phyloP scores from a whole-genome alignment of 169 alveolate genomes.

The Perkinsus olseni region DNA sequence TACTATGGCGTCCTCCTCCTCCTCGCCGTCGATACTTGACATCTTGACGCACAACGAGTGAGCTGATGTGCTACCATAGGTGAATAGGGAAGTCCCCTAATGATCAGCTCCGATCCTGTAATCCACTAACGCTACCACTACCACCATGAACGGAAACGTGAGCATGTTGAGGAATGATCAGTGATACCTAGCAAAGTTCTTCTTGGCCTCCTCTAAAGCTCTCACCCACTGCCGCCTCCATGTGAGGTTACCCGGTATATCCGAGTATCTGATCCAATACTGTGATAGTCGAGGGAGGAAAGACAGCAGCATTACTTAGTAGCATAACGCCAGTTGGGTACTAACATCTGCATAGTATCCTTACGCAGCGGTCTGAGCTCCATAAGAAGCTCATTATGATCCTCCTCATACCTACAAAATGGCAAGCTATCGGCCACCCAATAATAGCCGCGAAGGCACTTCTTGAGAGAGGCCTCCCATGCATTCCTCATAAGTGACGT shows the following conservation, averaged over 20 bases:
- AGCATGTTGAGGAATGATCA: background rate
- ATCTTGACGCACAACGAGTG: too few relatives aligned
- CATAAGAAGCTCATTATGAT: constrained; percentile 14
- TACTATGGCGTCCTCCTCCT: too few relatives aligned
- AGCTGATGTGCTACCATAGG: too few relatives aligned
- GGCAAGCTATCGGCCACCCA: background rate
- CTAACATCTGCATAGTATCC: constrained; percentile 26
- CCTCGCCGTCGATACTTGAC: too few relatives aligned
- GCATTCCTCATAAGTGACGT: constrained; percentile 3
- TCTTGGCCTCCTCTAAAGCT: constrained; percentile 15
- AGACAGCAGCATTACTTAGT: background rate
- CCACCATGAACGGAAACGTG: background rate
- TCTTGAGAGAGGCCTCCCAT: background rate
- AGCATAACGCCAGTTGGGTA: constrained; percentile 31
- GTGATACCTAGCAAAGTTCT: background rate
- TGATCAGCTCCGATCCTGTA: too few relatives aligned
- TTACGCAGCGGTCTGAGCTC: constrained; percentile 20
- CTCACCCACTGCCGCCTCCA: constrained; percentile 23
- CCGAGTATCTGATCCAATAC: background rate
- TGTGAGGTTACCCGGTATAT: constrained; percentile 22
- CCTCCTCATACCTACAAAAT: background rate
- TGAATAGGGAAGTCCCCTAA: too few relatives aligned
- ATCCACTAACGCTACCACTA: too few relatives aligned
- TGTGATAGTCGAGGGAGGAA: background rate
- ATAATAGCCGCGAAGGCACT: background rate